Evolutionary conservation across 2,329 filamentous ascomycete genomes (phyloP).

Genomic region (Zasmidium citrigriseum): DNA sequence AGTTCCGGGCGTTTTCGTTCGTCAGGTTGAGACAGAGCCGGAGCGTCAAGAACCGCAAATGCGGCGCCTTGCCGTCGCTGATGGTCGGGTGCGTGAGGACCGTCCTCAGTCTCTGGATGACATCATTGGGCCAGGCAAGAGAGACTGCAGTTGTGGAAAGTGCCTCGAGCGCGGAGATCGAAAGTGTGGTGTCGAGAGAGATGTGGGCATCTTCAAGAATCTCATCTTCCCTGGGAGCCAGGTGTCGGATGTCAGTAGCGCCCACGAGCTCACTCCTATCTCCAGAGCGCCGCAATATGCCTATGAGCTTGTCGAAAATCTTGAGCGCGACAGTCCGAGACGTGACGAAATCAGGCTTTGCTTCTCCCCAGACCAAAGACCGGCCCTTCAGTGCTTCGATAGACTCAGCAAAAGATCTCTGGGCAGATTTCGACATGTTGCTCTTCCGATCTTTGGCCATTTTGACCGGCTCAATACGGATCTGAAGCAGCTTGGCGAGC

Average conservation of each 20-base stretch:
- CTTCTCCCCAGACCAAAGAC: constrained; percentile 62
- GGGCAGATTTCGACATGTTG: constrained; percentile 69
- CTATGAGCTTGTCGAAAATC: constrained; percentile 60
- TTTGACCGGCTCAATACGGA: constrained; percentile 47
- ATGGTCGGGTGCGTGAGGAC: constrained; percentile 20
- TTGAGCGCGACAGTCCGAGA: constrained; percentile 66
- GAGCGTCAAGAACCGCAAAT: constrained; percentile 51
- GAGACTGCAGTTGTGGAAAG: constrained; percentile 28
- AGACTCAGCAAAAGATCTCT: constrained; percentile 57
- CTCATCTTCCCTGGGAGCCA: constrained; percentile 20
- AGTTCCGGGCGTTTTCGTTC: constrained; percentile 73
- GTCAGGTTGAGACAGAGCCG: constrained; percentile 82
- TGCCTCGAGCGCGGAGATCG: constrained; percentile 45
- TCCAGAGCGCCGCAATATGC: constrained; percentile 47
- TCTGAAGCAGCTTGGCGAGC: constrained; percentile 57
- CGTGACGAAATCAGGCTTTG: constrained; percentile 55
- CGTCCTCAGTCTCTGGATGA: constrained; percentile 20
- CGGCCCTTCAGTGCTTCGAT: constrained; percentile 43
- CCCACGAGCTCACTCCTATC: constrained; percentile 52
- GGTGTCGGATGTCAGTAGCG: constrained; percentile 20
- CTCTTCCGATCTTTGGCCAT: constrained; percentile 65
- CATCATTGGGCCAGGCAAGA: constrained; percentile 26
- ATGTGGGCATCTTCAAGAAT: constrained; percentile 28
- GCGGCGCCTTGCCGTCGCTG: constrained; percentile 10
- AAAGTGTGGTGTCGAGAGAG: constrained; percentile 47